Percentiles rank a stretch among this genome's conserved stretches.
phyloP scores from a whole-genome alignment of 1,284 basidiomycete genomes.

The Apiotrichum veenhuisii region DNA sequence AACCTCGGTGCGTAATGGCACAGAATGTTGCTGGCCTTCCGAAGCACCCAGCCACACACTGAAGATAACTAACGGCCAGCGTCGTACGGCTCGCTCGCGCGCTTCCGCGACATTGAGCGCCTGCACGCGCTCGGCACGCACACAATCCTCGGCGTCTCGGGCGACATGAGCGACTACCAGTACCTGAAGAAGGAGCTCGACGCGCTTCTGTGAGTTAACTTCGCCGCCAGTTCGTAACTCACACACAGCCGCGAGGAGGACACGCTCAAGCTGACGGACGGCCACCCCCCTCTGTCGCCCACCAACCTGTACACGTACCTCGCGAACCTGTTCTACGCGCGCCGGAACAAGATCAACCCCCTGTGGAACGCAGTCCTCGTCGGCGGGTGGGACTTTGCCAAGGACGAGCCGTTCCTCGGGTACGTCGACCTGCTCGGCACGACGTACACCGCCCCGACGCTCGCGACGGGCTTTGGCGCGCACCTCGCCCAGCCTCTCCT shows the following conservation, averaged over 20 bases:
- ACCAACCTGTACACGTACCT: conserved; percentile 92
- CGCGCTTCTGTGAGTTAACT: conserved; percentile 37
- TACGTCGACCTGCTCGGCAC: conserved; percentile 97
- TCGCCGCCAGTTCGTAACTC: background rate
- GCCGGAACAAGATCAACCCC: conserved; percentile 85
- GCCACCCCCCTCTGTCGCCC: conserved; percentile 73
- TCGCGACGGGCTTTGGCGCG: conserved; percentile 94
- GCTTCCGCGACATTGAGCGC: conserved; percentile 92
- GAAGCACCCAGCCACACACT: background rate
- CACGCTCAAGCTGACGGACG: conserved; percentile 62
- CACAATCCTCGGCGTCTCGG: conserved; percentile 86
- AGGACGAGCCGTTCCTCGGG: conserved; percentile 71
- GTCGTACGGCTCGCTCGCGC: conserved; percentile 94
- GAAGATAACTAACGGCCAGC: conserved; percentile 55
- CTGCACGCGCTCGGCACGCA: conserved; percentile 74
- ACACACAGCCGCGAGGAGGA: conserved; percentile 61
- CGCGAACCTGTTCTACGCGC: conserved; percentile 82
- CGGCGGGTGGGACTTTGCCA: conserved; percentile 77
- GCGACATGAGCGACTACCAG: conserved; percentile 98
- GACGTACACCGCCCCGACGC: conserved; percentile 88
- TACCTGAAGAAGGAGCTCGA: conserved; percentile 69
- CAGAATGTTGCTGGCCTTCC: no score
- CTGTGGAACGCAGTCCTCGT: conserved; percentile 94
- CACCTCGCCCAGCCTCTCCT: conserved; percentile 92
- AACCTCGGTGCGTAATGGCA: conserved; percentile 71